A percentile compares a stretch with the other conserved stretches of the same genome.
These are phyloP conservation scores for Phyllachora maydis DNA, from an alignment of 2,329 filamentous ascomycete genomes.

Conservation along the genomic window DNA sequence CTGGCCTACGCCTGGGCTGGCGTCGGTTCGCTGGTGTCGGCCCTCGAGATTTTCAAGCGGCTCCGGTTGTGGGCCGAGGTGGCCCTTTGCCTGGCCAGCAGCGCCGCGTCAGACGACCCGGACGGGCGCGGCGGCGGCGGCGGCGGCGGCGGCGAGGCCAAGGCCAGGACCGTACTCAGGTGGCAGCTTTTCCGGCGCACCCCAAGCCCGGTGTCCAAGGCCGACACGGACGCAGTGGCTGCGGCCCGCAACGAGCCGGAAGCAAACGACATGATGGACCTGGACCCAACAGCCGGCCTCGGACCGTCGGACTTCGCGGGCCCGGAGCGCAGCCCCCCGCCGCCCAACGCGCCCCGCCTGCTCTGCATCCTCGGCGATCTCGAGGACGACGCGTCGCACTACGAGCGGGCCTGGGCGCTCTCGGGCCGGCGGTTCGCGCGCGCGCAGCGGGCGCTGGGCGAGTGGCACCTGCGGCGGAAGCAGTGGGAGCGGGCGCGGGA, in stretches of 20 bases:
- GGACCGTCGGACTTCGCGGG: conserved; percentile 34
- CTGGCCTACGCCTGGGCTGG: conserved; percentile 82
- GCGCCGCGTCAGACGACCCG: conserved; percentile 31
- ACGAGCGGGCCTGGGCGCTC: conserved; percentile 72
- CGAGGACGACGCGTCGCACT: conserved; percentile 52
- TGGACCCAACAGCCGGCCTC: conserved; percentile 35
- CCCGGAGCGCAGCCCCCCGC: conserved; percentile 46
- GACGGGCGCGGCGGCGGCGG: conserved; percentile 30
- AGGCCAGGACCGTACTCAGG: conserved; percentile 57
- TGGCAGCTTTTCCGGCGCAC: conserved; percentile 59
- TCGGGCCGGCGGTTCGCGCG: conserved; percentile 65
- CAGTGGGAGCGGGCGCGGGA: conserved; percentile 50
- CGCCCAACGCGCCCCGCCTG: conserved; percentile 65
- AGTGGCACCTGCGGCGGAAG: conserved; percentile 48
- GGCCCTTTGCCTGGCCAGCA: conserved; percentile 63
- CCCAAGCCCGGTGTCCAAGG: no score
- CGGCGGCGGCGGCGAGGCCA: no score
- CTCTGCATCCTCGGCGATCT: conserved; percentile 91
- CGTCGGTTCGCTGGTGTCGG: conserved; percentile 71
- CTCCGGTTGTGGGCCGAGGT: conserved; percentile 89
- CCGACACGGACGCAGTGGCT: no score
- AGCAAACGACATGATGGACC: conserved; percentile 27
- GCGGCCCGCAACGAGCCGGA: conserved; percentile 11
- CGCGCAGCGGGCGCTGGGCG: conserved; percentile 71
- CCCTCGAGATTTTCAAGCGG: conserved; percentile 88